Evolutionary conservation across 441 rosid genomes (phyloP), one percentile per base, ranked within the genome.

Genomic region (Bocquillonia castaneifolia): DNA sequence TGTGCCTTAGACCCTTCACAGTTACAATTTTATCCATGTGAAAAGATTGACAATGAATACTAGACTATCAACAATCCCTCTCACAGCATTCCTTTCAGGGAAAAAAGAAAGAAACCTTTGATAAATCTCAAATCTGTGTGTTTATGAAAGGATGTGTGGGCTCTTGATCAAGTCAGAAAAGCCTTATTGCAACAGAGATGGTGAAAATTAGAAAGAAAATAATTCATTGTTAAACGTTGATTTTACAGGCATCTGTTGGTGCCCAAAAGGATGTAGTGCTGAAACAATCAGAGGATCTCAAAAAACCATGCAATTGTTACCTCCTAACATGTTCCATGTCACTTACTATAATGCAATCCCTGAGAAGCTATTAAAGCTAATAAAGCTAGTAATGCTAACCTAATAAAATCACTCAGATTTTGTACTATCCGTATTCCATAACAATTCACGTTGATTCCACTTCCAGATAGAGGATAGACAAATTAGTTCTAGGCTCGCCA

Each of bases 381-480:
- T n/a, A n/a, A n/a, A n/a, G n/a, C 40, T 40, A 65, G 59, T 29
- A 45, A 50, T 26, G 48, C 66, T 23, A 61, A 47, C 54, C 42
- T 28, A 25, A 47, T 25, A 55, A 1, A 66, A 39, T 39, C n/a
- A 40, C 37, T 3, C 22, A 66, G 18, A 25, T 36, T 36, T 48
- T 37, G 6, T 28, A 36, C 34, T 26, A 10, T 10, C 18, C 9
- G 28, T 7, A 48, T 59, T 18, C 57, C 34, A 48, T 26, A 39
- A 10, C 29, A 10, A 58, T 18, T 37, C 32, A 39, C n/a, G 15
- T 15, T 10, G 28, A 47, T 53, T 20, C 47, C 66, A 63, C n/a
- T 17, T 22, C 42, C 58, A 59, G n/a, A 59, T 22, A 40, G 37
- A 36, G 1, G 59, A 68, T 32, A n/a, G 9, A 47, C 32, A 39